Base-by-base conservation (phyloP, 2,329 filamentous ascomycete species). In the Diplodia sapinea region DNA sequence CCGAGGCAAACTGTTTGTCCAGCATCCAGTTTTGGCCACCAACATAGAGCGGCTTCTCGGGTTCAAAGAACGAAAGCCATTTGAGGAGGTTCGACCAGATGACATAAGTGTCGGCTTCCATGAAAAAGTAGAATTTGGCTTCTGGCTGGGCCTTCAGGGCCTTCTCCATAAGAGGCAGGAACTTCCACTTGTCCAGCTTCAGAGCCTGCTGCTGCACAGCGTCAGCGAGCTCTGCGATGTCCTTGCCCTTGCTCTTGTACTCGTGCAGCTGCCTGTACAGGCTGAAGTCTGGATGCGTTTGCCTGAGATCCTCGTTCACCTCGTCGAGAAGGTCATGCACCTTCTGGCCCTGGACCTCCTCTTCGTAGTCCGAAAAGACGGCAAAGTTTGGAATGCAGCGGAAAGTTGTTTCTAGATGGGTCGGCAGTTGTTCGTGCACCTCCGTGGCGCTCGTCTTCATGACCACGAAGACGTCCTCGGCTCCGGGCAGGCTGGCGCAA, bases 381-480 rank as follows among this genome's bases (percentile, higher is more conserved):
- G 84, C 79, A 68, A 83, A 85, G 74, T 87, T 76, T 52, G 84
- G 84, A 68, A 87, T 81, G 75, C 86, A 88, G 72, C 81, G 80
- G 50, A 88, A 78, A 0, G 84, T 87, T 0, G 86, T 88, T 68
- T 81, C 76, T 71, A 87, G 82, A 74, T 88, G 86, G n/a, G 84
- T 78, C 2, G 86, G 86, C 12, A 89, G 78, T 72, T 87, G 88
- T 63, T 85, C 82, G 56, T 80, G 80, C 29, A 85, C 82, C 74
- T 88, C 86, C 20, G 86, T 88, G 17, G 86, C 85, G 55, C 87
- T 87, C 1, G 87, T 88, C 69, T 86, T 85, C 70, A 89, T 79
- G 17, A 87, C 79, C 8, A 88, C 82, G 29, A 88, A 80, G 13
- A 88, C 75, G 73, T 88, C 84, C 23, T 87, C 82, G 65, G 74